Conservation (phyloP, 2,329 filamentous ascomycete species). For the Aspergillus puulaauensis region DNA sequence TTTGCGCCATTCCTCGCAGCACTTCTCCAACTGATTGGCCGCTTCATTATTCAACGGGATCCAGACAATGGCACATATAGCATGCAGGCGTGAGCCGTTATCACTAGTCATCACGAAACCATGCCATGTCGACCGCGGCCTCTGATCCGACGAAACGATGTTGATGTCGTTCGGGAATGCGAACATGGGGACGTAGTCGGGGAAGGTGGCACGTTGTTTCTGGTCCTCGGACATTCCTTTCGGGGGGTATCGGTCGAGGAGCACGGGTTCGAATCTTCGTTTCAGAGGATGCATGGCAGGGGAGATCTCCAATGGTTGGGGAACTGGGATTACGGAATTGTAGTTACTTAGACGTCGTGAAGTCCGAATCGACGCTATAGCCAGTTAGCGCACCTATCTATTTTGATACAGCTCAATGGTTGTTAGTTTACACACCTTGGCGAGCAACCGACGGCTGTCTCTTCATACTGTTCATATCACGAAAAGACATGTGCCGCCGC, state of each 20-base stretch:
- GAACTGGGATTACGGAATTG: constrained; percentile 93
- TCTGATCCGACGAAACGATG: constrained; percentile 91
- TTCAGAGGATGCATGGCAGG: constrained; percentile 95
- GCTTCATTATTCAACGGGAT: constrained; percentile 78
- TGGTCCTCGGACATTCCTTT: constrained; percentile 78
- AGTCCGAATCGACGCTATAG: constrained; percentile 69
- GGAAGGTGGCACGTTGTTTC: constrained; percentile 78
- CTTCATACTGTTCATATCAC: constrained; percentile 93
- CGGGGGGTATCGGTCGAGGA: constrained; percentile 90
- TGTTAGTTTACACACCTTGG: constrained; percentile 59
- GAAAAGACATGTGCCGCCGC: constrained; percentile 85
- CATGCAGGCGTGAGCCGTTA: constrained; percentile 88
- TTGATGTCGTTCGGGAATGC: constrained; percentile 98
- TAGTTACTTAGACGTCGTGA: constrained; percentile 92
- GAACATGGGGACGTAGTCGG: constrained; percentile 99
- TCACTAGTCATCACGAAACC: constrained; percentile 97
- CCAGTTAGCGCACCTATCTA: constrained; percentile 13
- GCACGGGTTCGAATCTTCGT: constrained; percentile 90
- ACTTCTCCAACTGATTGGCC: constrained; percentile 70
- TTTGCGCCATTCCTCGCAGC: constrained; percentile 84
- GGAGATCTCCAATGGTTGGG: constrained; percentile 84
- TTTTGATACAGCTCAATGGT: background rate
- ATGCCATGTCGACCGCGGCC: constrained; percentile 96
- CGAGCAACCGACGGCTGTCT: constrained; percentile 75
- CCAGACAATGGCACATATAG: constrained; percentile 90